A percentile compares a stretch with the other conserved stretches of the same genome.
These are phyloP conservation scores for Triadica sebifera DNA, from an alignment of 345 rosid species.

Conservation along the genomic window DNA sequence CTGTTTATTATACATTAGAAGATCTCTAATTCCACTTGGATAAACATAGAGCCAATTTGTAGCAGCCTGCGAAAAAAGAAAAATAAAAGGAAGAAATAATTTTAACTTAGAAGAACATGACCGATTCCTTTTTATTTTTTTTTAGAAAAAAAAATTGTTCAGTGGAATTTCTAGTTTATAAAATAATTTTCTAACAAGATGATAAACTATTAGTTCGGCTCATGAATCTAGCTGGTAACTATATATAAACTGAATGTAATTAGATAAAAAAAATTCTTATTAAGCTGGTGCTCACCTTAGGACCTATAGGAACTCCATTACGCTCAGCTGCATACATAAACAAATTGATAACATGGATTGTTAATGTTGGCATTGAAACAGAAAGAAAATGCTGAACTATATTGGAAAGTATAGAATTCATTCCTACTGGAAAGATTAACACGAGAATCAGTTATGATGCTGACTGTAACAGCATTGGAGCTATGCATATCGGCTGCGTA, in stretches of 20 bases:
- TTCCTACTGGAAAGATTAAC: slow-evolving; percentile 22
- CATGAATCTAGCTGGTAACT: no score
- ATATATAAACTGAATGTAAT: no score
- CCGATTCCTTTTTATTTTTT: no score
- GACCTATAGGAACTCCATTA: slow-evolving; percentile 21
- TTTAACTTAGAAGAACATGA: no score
- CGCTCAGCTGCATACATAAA: slow-evolving; percentile 4
- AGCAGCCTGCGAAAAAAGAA: slow-evolving; percentile 24
- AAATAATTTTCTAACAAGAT: no score
- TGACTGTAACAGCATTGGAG: neutral
- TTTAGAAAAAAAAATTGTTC: no score
- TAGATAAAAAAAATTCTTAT: no score
- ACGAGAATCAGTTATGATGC: slow-evolving; percentile 30
- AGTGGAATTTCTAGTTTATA: no score
- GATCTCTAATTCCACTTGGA: slow-evolving; percentile 17
- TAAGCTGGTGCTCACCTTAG: neutral
- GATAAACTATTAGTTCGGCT: no score
- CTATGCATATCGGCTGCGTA: slow-evolving; percentile 27
- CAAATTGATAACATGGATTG: neutral
- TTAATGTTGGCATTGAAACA: no score
- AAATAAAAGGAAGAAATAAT: no score
- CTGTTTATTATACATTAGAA: slow-evolving; percentile 5
- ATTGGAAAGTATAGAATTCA: no score
- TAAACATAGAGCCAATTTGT: slow-evolving; percentile 18
- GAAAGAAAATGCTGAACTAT: neutral